A percentile compares a stretch with the other conserved stretches of the same genome.
These are phyloP conservation scores for Aureobasidium musti DNA, from an alignment of 2,329 filamentous ascomycete genomes.

Conservation along the genomic window DNA sequence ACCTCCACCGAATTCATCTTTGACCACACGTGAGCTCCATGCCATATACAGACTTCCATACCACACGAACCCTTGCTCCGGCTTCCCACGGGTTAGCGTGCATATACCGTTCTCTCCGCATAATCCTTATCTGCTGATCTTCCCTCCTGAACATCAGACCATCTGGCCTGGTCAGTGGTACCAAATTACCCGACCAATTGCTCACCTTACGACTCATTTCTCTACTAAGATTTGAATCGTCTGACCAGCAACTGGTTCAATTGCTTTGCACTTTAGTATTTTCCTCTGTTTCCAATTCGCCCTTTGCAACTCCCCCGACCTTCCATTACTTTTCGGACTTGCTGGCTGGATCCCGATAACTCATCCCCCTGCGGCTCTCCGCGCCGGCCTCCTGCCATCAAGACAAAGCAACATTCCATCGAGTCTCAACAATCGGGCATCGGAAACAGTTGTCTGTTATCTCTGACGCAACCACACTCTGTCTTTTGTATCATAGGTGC, in stretches of 20 bases:
- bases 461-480: slow-evolving; percentile 19
- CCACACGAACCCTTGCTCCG: neutral
- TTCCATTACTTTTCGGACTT: slow-evolving; percentile 3
- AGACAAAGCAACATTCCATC: neutral
- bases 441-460: neutral
- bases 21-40: neutral
- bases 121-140: slow-evolving; percentile 14
- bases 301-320: neutral
- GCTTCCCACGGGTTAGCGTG: slow-evolving; percentile 15
- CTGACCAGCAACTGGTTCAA: neutral
- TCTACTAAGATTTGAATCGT: neutral
- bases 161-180: slow-evolving; percentile 21
- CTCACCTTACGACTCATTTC: neutral
- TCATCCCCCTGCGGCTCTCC: slow-evolving; percentile 19
- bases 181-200: slow-evolving; percentile 22
- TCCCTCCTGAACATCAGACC: slow-evolving; percentile 20
- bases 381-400: neutral
- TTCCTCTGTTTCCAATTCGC: neutral
- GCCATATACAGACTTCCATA: slow-evolving; percentile 1
- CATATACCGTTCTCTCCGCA: slow-evolving; percentile 9
- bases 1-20: neutral
- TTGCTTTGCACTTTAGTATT: neutral
- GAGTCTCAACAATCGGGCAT: slow-evolving; percentile 21
- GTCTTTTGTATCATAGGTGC: neutral
- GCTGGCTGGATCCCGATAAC: neutral